Percentiles rank a stretch among this genome's conserved stretches.
phyloP scores from a whole-genome alignment of 1,284 basidiomycete genomes.

The Leucoagaricus sp. region DNA sequence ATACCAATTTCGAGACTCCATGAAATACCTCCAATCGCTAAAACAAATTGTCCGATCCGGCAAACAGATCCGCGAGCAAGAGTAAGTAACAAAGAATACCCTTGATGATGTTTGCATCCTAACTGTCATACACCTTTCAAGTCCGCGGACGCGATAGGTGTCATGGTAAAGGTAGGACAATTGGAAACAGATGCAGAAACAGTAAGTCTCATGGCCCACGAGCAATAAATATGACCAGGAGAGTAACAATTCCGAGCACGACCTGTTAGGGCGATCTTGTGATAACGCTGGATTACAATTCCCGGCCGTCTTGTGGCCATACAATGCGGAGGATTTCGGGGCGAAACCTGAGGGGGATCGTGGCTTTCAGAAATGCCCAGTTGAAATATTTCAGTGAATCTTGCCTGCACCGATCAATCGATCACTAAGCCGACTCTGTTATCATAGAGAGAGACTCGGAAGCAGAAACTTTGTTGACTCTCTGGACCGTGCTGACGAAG shows the following conservation, averaged over 20 bases:
- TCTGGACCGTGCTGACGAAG: slow-evolving; percentile 2
- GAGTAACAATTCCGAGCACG: background rate
- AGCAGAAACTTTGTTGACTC: background rate
- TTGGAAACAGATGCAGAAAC: too few species aligned
- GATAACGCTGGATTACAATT: background rate
- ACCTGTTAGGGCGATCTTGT: background rate
- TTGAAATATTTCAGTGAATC: background rate
- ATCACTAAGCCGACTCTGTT: background rate
- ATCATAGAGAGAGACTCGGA: background rate
- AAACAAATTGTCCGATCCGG: background rate
- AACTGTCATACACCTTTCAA: too few species aligned
- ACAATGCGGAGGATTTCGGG: slow-evolving; percentile 7
- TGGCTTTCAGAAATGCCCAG: slow-evolving; percentile 8
- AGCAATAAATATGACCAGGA: background rate
- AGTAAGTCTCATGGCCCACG: too few species aligned
- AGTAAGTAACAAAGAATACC: too few species aligned
- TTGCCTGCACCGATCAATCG: background rate
- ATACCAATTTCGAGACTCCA: background rate
- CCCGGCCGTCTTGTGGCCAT: background rate
- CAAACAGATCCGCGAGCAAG: background rate
- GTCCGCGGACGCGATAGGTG: too few species aligned
- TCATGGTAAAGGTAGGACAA: too few species aligned
- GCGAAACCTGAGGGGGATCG: background rate
- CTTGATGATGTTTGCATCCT: too few species aligned
- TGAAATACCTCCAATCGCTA: background rate